A percentile compares a stretch with the other conserved stretches of the same genome.
Evolutionary conservation across 345 rosid genomes (phyloP).

Genomic region (Eucalyptus urophylla): DNA sequence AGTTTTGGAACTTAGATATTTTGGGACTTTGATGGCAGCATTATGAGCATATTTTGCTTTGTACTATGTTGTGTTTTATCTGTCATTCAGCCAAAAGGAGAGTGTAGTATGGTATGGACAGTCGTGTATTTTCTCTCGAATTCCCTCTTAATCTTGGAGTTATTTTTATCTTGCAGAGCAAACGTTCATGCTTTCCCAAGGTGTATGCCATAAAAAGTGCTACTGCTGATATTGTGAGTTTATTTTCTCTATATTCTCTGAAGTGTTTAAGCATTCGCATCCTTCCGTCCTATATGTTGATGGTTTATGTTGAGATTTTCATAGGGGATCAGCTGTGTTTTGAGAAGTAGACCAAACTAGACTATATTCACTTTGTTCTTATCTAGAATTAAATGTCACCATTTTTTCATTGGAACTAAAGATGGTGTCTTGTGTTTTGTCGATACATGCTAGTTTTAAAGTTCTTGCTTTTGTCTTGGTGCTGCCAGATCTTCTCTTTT

Average conservation of each 20-base stretch:
- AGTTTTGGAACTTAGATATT: not conserved
- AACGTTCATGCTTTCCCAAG: constrained; percentile 73
- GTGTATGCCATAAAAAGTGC: constrained; percentile 86
- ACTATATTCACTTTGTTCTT: not conserved
- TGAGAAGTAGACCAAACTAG: not conserved
- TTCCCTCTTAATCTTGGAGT: not conserved
- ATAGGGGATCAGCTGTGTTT: not conserved
- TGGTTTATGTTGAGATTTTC: not conserved
- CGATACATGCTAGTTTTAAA: not conserved
- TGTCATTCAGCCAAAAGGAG: not conserved
- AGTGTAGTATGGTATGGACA: not conserved
- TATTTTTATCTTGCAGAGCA: constrained; percentile 42
- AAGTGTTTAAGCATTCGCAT: not conserved
- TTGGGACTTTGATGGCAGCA: not conserved
- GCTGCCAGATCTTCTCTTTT: not conserved
- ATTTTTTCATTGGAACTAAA: not conserved
- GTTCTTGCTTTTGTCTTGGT: not conserved
- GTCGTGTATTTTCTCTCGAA: not conserved
- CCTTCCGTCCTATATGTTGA: not conserved
- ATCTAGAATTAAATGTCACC: not conserved
- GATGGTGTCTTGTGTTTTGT: not conserved
- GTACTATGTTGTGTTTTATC: not conserved
- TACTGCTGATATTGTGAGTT: constrained; percentile 83
- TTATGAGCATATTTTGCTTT: not conserved
- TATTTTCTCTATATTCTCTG: not conserved